Conservation (phyloP, 2,329 filamentous ascomycete genomes). For the Epichloe hybrida region DNA sequence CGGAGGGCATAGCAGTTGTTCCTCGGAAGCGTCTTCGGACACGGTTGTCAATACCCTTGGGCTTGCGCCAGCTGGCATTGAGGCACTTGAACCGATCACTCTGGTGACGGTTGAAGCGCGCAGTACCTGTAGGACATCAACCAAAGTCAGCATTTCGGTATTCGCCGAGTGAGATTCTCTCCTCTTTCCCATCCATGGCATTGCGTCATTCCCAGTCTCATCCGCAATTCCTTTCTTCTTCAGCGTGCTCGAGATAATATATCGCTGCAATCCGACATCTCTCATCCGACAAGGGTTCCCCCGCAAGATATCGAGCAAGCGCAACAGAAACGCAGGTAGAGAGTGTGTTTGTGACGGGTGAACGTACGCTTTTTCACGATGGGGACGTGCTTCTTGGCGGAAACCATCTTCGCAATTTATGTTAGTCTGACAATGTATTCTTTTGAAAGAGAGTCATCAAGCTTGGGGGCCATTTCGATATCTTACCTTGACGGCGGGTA, state of each 20-base stretch:
- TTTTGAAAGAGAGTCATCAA: not conserved
- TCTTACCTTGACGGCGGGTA: conserved; percentile 29
- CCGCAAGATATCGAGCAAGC: too few relatives aligned
- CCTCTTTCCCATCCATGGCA: not conserved
- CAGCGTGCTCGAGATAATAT: too few relatives aligned
- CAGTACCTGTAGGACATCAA: conserved; percentile 51
- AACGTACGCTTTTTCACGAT: conserved; percentile 99
- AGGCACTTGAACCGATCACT: conserved; percentile 93
- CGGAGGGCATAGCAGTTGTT: conserved; percentile 92
- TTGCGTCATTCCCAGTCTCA: not conserved
- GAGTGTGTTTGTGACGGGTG: not conserved
- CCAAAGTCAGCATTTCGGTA: conserved; percentile 22
- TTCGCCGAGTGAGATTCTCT: not conserved
- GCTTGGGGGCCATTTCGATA: not conserved
- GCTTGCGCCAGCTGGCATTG: conserved; percentile 89
- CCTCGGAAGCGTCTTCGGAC: conserved; percentile 97
- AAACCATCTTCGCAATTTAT: conserved; percentile 62
- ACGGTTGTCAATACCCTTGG: conserved; percentile 99
- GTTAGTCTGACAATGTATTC: conserved; percentile 13
- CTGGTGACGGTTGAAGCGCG: conserved; percentile 96
- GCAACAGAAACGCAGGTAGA: not conserved
- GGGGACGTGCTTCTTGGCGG: conserved; percentile 97
- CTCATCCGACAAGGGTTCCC: not conserved
- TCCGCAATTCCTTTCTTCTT: not conserved
- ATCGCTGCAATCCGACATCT: too few relatives aligned